These are phyloP conservation scores for Tothia fuscella DNA, from an alignment of 2,329 filamentous ascomycete species.

Conservation along the genomic window DNA sequence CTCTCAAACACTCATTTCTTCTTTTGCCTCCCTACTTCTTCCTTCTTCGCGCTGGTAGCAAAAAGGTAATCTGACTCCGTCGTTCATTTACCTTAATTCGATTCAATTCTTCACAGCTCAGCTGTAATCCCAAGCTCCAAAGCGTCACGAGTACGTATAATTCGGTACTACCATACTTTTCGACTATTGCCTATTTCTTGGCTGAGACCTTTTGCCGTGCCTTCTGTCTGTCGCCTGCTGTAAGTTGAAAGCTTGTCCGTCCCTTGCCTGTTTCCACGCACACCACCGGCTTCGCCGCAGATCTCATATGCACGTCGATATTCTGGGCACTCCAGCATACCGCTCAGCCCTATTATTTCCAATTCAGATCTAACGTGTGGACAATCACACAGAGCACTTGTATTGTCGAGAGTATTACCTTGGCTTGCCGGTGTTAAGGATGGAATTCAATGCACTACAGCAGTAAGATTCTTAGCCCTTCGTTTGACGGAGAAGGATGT, in stretches of 20 bases:
- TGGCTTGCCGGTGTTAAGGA: no score
- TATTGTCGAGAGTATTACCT: no score
- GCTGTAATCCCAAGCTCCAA: not conserved
- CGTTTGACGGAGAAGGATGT: not conserved
- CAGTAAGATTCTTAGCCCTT: slow-evolving; percentile 20
- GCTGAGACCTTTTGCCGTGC: slow-evolving; percentile 2
- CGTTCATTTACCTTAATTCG: slow-evolving; percentile 1
- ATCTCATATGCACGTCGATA: not conserved
- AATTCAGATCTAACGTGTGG: not conserved
- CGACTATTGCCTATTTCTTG: slow-evolving; percentile 5
- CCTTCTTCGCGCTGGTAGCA: slow-evolving; percentile 5
- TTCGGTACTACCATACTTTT: slow-evolving; percentile 3
- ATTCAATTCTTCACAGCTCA: no score
- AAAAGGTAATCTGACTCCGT: not conserved
- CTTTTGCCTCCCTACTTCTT: slow-evolving; percentile 1
- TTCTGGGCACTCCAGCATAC: not conserved
- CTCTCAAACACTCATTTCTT: not conserved
- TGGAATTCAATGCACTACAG: slow-evolving; percentile 31
- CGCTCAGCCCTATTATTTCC: not conserved
- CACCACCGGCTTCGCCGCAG: not conserved
- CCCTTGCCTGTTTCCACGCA: not conserved
- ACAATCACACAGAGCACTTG: not conserved
- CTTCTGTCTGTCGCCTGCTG: not conserved
- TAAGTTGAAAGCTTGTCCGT: slow-evolving; percentile 7
- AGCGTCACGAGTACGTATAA: not conserved